These are phyloP conservation scores for Pythium sp. DNA, from an alignment of 352 stramenopile species.

Conservation along the genomic window DNA sequence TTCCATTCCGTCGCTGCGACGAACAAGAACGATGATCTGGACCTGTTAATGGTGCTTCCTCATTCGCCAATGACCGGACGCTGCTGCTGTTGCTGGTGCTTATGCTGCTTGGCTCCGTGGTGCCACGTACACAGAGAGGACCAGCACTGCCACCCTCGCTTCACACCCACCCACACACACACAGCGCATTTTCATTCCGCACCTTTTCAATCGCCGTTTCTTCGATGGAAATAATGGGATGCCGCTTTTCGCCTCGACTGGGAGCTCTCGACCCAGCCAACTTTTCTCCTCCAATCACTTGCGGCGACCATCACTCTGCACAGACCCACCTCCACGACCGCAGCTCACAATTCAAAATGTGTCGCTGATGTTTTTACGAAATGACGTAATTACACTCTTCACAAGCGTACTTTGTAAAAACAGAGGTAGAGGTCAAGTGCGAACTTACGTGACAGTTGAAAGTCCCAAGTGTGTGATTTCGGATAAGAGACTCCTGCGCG, in stretches of 20 bases:
- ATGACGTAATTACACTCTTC: neutral
- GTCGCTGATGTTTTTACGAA: neutral
- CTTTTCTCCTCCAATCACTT: constrained; percentile 81
- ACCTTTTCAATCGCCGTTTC: constrained; percentile 66
- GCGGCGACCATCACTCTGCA: constrained; percentile 39
- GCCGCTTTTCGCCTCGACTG: constrained; percentile 18
- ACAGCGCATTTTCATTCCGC: constrained; percentile 13
- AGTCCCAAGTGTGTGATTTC: neutral
- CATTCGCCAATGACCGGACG: neutral
- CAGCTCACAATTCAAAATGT: neutral
- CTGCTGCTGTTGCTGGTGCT: neutral
- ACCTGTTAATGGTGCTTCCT: neutral
- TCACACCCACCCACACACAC: neutral
- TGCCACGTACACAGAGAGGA: neutral
- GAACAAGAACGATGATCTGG: neutral
- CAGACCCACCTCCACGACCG: constrained; percentile 4
- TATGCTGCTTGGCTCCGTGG: neutral
- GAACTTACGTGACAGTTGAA: neutral
- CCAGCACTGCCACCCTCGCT: neutral
- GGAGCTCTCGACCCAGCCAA: constrained; percentile 17
- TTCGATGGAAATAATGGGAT: constrained; percentile 88
- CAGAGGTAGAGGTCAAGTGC: neutral
- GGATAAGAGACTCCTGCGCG: neutral
- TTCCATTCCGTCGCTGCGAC: too few species aligned
- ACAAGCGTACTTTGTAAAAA: constrained; percentile 11